A percentile compares a stretch with the other conserved stretches of the same genome.
Conservation (phyloP, 164 flowering plant species). For the Tetracentron sinense region DNA sequence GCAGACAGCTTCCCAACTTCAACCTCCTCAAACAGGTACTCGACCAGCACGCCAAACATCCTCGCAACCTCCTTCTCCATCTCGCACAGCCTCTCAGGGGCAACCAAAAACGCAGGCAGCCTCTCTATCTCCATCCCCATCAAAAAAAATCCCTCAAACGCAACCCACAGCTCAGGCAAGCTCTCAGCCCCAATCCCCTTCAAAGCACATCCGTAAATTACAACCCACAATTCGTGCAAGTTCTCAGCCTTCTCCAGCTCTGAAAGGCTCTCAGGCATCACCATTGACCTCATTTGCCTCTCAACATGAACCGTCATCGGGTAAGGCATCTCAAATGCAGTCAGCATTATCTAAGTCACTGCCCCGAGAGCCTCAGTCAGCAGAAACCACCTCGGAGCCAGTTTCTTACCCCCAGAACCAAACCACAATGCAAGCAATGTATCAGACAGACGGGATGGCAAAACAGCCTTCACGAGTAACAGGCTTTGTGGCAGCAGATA, state of each 20-base stretch:
- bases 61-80: conserved; percentile 7
- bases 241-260: conserved; percentile 18
- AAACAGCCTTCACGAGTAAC: conserved; percentile 8
- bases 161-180: neutral
- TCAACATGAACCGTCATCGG: neutral
- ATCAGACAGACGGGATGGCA: neutral
- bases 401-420: neutral
- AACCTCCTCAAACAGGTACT: neutral
- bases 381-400: conserved; percentile 11
- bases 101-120: neutral
- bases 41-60: neutral
- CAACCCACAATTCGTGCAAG: conserved; percentile 2
- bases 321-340: conserved; percentile 12
- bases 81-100: neutral
- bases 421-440: neutral
- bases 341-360: conserved; percentile 5
- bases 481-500: neutral
- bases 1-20: neutral
- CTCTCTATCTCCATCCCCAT: conserved; percentile 7
- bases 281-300: conserved; percentile 14
- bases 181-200: conserved; percentile 6
- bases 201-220: neutral
- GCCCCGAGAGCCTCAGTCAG: conserved; percentile 10
- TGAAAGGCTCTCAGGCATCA: conserved; percentile 16
- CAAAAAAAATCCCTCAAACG: neutral